These are phyloP conservation scores for Colletotrichum karsti DNA, from an alignment of 2,329 filamentous ascomycete genomes.

Conservation along the genomic window DNA sequence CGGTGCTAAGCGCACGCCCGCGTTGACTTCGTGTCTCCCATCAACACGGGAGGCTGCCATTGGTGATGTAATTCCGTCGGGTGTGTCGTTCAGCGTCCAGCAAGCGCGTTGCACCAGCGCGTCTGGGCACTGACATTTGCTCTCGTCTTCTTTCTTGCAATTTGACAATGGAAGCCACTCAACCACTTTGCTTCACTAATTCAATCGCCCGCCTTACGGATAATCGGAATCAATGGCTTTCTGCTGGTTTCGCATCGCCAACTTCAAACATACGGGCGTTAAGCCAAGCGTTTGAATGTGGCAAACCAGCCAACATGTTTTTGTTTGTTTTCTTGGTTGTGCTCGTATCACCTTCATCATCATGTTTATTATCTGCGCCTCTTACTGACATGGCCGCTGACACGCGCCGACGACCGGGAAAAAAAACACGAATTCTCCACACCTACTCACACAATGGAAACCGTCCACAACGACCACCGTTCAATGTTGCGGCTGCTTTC, in stretches of 20 bases:
- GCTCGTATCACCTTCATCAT: slow-evolving; percentile 13
- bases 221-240: background rate
- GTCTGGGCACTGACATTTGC: slow-evolving; percentile 14
- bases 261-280: background rate
- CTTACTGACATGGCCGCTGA: slow-evolving; percentile 1
- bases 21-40: background rate
- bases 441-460: background rate
- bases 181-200: background rate
- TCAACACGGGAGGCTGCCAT: slow-evolving; percentile 1
- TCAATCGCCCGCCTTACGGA: background rate
- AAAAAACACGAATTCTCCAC: slow-evolving; percentile 1
- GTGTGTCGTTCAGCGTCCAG: background rate
- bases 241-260: background rate
- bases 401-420: background rate
- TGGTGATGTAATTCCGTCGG: slow-evolving; percentile 22
- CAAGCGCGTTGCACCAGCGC: slow-evolving; percentile 17
- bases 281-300: background rate
- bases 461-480: background rate
- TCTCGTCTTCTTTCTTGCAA: background rate
- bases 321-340: background rate
- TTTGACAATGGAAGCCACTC: too few relatives aligned
- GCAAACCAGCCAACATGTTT: background rate
- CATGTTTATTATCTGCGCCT: slow-evolving; percentile 11
- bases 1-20: background rate
- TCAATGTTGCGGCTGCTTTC: background rate